Evolutionary conservation across 2,329 filamentous ascomycete genomes (phyloP), one percentile per base, ranked within the genome.

Genomic region (Teratosphaeria zuluensis): DNA sequence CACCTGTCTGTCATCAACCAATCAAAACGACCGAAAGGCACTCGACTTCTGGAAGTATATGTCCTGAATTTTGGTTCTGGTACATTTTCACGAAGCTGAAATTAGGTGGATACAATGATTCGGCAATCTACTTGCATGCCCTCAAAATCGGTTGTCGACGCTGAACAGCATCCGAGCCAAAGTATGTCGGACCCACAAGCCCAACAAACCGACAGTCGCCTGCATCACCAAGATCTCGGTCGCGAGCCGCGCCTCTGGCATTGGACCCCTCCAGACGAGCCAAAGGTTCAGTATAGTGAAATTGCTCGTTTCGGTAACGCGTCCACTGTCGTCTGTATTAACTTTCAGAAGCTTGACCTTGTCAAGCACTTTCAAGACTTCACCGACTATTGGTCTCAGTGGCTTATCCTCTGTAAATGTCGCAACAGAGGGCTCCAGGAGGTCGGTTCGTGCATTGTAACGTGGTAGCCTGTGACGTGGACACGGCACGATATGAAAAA

Each of bases 231-330:
- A 82, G 61, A 99, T 81, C 72, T 94, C 90, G 70, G 84, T 78
- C 30, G 90, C 89, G 57, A 99, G 79, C 53, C 84, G 81, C 74
- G 96, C 89, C 73, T 99, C 94, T 62, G 89, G 83, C 80, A 95
- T 83, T 2, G 94, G 92, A 0, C 94, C 94, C 72, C 92, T 87
- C 89, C 91, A 95, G 56, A 97, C 89, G 62, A 99, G 79, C 92
- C 92, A 99, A 58, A 99, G 81, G 72, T 99, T 99, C 65, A 99
- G 80, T 54, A 99, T 82, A 8, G 94, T 99, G 63, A 99, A 81
- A 74, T 99, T 99, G 64, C 85, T 90, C 21, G 86, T 92, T 74
- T 94, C 88, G 28, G 84, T 77, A 66, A 97, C 87, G 64, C 80
- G 76, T 8, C 89, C 89, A 57, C 86, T 76, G 38, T 84, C 78